Base-by-base conservation (phyloP, 108 stramenopile genomes). In the Craspedostauros australis region DNA sequence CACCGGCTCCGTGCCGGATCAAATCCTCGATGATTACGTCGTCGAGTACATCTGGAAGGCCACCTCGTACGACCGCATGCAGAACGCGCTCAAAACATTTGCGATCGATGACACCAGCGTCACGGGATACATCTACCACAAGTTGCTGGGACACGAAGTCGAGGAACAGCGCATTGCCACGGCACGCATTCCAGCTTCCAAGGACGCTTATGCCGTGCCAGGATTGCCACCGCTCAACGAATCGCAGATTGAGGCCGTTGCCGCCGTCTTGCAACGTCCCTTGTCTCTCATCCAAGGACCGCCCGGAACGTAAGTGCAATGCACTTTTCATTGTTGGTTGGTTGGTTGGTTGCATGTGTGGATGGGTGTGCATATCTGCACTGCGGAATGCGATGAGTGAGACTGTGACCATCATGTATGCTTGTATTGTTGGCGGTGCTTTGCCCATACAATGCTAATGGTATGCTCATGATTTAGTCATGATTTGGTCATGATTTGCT, bases 31-130 rank as follows among this genome's bases (percentile, higher is more conserved):
- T 60, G 94, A 94, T 47, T 98, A 82, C 58, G 55, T 81, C 52
- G 86, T 97, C n/a, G 92, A 95, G 46, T 95, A 95, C 57, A 91
- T 99, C 55, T 99, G 98, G 98, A 97, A 97, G 72, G 66, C 72
- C 16, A 94, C 92, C 9, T 90, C 89, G 19, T 99, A 90, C 59
- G 98, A 98, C 62, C 73, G 98, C n/a, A 98, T 98, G 96, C 96
- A 96, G 60, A 91, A 80, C 54, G 96, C 98, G 20, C 71, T 99
- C 23, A 97, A 97, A 58, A 92, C 90, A 5, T 96, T 99, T 78
- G 98, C 98, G 24, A 88, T 96, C 40, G 96, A 97, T 73, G 97
- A 98, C 57, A 86, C 95, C 1, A 84, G 85, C 49, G 93, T 99
- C 1, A 94, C 93, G 12, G 96, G 95, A 27, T 96, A 96, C 76